Conservation (phyloP, 306 rosid genomes). For the Cicer bijugum region DNA sequence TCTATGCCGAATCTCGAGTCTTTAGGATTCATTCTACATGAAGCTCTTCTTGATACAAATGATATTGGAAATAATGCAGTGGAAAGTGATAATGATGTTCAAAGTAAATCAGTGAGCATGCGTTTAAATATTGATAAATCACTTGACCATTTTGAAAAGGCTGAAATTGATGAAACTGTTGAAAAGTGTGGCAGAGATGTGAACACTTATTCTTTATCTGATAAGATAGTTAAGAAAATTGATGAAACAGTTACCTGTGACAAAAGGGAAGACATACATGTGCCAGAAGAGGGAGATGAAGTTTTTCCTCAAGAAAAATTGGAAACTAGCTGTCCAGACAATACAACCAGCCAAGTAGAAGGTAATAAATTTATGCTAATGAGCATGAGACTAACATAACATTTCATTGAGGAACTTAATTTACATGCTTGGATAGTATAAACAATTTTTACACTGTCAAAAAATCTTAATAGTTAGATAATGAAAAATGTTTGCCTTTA, state of each 20-base stretch:
- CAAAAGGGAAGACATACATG: conserved; percentile 37
- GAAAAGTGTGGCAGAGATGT: conserved; percentile 41
- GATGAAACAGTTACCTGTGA: conserved; percentile 40
- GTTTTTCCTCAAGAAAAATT: conserved; percentile 45
- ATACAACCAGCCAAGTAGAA: conserved; percentile 46
- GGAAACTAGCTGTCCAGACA: conserved; percentile 37
- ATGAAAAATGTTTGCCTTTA: background rate
- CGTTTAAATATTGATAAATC: conserved; percentile 40
- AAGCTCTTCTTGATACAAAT: conserved; percentile 53
- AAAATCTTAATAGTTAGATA: background rate
- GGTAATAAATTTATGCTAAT: conserved; percentile 56
- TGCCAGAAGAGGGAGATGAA: conserved; percentile 43
- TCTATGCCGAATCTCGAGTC: conserved; percentile 78
- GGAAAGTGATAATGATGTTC: conserved; percentile 45
- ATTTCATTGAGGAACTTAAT: conserved; percentile 8
- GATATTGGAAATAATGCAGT: conserved; percentile 49
- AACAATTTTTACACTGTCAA: background rate
- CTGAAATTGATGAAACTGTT: conserved; percentile 45
- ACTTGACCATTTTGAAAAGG: conserved; percentile 46
- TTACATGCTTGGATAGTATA: background rate
- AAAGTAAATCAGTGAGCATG: conserved; percentile 47
- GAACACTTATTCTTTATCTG: conserved; percentile 38
- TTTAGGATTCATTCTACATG: conserved; percentile 64
- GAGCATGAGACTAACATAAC: conserved; percentile 3
- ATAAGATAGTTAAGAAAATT: conserved; percentile 34